Percentiles rank a stretch among this genome's conserved stretches.
Evolutionary conservation across 2,329 filamentous ascomycete species (phyloP).

Genomic region (Phialophora chinensis): DNA sequence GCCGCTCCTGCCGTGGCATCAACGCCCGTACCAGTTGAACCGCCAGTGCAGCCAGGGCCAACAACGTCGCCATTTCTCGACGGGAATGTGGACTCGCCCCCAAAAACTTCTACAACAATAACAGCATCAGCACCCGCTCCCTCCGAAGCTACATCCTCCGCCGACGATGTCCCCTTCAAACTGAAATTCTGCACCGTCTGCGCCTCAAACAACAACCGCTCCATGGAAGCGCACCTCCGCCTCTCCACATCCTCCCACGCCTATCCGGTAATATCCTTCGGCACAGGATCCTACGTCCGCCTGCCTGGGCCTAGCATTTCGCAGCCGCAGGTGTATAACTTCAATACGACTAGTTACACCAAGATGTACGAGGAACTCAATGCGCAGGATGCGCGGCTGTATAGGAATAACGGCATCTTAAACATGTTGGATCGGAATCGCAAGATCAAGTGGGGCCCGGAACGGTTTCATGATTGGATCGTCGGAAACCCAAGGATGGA

Average conservation of each 20-base stretch:
- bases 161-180: slow-evolving; percentile 67
- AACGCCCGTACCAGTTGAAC: slow-evolving; percentile 23
- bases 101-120: slow-evolving; percentile 21
- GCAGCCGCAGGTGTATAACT: slow-evolving; percentile 96
- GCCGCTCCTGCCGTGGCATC: slow-evolving; percentile 20
- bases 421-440: slow-evolving; percentile 96
- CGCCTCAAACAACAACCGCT: slow-evolving; percentile 97
- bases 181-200: slow-evolving; percentile 99
- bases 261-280: slow-evolving; percentile 98
- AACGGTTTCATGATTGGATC: slow-evolving; percentile 97
- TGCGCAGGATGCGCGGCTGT: slow-evolving; percentile 82
- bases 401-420: slow-evolving; percentile 88
- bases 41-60: slow-evolving; percentile 5
- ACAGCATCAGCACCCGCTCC: slow-evolving; percentile 30
- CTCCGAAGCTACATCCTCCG: slow-evolving; percentile 26
- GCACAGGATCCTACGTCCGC: slow-evolving; percentile 91
- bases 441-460: slow-evolving; percentile 90
- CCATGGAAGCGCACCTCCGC: slow-evolving; percentile 99
- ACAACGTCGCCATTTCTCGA: slow-evolving; percentile 25
- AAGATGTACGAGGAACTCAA: slow-evolving; percentile 92
- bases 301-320: slow-evolving; percentile 88
- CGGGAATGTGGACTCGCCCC: slow-evolving; percentile 30
- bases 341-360: slow-evolving; percentile 95
- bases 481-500: slow-evolving; percentile 82
- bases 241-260: slow-evolving; percentile 80